Base-by-base conservation (phyloP, 139 green algal genomes). In the Trebouxia sp. region DNA sequence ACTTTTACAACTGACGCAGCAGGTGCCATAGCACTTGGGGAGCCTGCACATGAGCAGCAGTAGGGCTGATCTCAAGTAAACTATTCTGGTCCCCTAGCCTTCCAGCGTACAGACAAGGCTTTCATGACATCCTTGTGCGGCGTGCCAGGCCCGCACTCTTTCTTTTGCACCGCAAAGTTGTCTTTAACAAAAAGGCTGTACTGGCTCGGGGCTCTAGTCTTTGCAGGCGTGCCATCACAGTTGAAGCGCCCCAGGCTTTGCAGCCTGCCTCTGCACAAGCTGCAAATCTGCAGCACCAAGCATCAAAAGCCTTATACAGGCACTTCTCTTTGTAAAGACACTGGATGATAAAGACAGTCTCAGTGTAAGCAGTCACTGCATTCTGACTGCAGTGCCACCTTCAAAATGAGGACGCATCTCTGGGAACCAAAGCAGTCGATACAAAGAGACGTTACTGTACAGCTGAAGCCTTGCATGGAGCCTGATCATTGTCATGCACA, bases 191-290 rank as follows among this genome's bases (percentile, higher is more conserved):
- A 91, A 28, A 83, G 41, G 35, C 65, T 82, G 55, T 75, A 82
- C 24, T 22, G 24, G 14, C 53, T 65, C 26, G 56, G 28, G 3
- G 51, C 45, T 9, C 79, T 76, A 1, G 17, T 37, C 53, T 66
- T 70, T 24, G 67, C 76, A 26, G 70, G 69, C 28, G 82, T 84
- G 69, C 87, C 87, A 55, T 90, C 87, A 1, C 47, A 42, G 20
- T 86, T 76, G 77, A 93, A 91, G 26, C 76, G 82, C 9, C 90
- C 90, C 41, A 92, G 76, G 38, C 77, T 87, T 37, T 67, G 28
- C 55, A 94, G 83, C 55, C 28, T 62, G 10, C 76, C 78, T 24
- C 75, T 65, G 82, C 90, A 94, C 5, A 26, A 38, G 47, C 87
- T 82, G 66, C 90, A 92, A 5, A 83, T 82, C 78, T 83, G 65